Evolutionary conservation across 495 filamentous ascomycete species (phyloP).

Genomic region (Penicillium fimorum): DNA sequence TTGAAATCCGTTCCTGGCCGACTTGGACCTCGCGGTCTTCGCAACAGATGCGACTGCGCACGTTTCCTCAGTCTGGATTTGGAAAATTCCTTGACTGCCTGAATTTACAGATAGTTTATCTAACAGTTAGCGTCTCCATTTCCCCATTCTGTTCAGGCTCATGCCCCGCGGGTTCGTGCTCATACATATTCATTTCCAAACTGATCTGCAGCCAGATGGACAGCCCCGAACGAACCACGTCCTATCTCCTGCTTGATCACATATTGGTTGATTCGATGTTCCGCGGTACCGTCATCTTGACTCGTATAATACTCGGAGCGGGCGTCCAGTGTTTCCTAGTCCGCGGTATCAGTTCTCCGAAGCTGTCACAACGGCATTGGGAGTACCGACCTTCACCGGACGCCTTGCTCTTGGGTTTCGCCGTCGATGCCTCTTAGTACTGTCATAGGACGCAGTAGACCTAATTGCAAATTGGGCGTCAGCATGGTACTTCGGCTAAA

Average conservation of each 20-base stretch:
- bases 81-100: constrained; percentile 98
- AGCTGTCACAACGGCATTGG: constrained; percentile 15
- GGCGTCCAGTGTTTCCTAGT: constrained; percentile 87
- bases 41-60: constrained; percentile 86
- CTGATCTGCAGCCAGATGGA: constrained; percentile 88
- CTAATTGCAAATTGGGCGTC: constrained; percentile 23
- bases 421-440: constrained; percentile 72
- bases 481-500: constrained; percentile 1
- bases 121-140: background rate
- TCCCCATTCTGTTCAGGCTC: background rate
- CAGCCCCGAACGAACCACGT: constrained; percentile 89
- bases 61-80: constrained; percentile 90
- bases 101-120: background rate
- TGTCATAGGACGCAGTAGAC: constrained; percentile 56
- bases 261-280: constrained; percentile 92
- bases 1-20: constrained; percentile 61
- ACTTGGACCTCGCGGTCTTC: constrained; percentile 57
- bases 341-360: constrained; percentile 29
- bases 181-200: constrained; percentile 91
- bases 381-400: constrained; percentile 61
- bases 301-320: constrained; percentile 82
- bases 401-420: constrained; percentile 68
- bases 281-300: constrained; percentile 72
- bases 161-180: constrained; percentile 8
- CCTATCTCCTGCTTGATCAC: constrained; percentile 94